Evolutionary conservation across 2,329 filamentous ascomycete genomes (phyloP).

Genomic region (Pseudocercospora macadamiae): DNA sequence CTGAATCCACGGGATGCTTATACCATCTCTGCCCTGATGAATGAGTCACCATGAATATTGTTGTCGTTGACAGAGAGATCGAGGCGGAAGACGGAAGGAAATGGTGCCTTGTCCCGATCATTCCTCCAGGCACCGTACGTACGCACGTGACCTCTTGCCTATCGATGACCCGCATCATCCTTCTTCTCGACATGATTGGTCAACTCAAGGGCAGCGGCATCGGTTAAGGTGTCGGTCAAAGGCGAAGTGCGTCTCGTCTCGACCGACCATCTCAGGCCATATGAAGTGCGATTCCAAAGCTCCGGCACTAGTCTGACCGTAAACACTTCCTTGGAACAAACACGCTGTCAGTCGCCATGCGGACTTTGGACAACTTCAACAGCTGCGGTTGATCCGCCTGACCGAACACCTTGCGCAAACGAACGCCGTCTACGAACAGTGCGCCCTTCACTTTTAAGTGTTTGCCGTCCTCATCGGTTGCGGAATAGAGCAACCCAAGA

Average conservation of each 20-base stretch:
- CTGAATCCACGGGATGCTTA: too few species aligned
- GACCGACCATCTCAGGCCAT: background rate
- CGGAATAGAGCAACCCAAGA: constrained; percentile 8
- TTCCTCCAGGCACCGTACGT: background rate
- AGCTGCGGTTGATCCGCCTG: constrained; percentile 10
- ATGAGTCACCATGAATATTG: too few species aligned
- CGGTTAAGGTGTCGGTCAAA: background rate
- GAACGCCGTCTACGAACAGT: background rate
- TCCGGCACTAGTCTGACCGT: background rate
- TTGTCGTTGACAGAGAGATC: too few species aligned
- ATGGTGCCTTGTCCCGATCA: background rate
- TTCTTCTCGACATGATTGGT: background rate
- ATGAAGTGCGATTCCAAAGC: background rate
- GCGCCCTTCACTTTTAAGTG: background rate
- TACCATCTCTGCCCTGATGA: too few species aligned
- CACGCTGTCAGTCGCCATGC: constrained; percentile 6
- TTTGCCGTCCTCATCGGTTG: background rate
- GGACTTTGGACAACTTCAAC: constrained; percentile 5
- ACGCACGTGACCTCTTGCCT: background rate
- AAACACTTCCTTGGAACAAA: background rate
- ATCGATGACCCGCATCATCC: background rate
- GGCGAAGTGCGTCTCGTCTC: constrained; percentile 1
- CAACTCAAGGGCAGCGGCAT: background rate
- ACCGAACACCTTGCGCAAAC: background rate
- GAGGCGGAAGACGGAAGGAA: too few species aligned